Evolutionary conservation across 2,329 filamentous ascomycete genomes (phyloP).

Genomic region (Fusarium sp.): DNA sequence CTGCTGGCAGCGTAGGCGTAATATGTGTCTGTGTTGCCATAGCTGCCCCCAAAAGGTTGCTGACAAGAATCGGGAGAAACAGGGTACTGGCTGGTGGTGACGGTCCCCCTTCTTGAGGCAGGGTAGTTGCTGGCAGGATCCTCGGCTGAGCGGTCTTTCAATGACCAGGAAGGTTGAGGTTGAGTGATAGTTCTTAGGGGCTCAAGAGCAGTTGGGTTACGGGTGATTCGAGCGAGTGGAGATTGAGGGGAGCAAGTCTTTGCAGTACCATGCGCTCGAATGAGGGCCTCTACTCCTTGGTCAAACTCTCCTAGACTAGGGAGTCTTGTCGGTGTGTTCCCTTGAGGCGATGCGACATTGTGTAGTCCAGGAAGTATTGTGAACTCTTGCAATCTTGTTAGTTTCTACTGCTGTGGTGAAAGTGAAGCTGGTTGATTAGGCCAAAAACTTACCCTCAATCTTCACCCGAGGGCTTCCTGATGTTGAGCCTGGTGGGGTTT

Average conservation of each 20-base stretch:
- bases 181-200: constrained; percentile 30
- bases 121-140: constrained; percentile 19
- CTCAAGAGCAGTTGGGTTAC: constrained; percentile 43
- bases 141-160: constrained; percentile 20
- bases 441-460: constrained; percentile 48
- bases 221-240: constrained; percentile 45
- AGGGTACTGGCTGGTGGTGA: constrained; percentile 35
- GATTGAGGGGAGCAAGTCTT: constrained; percentile 49
- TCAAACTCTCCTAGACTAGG: constrained; percentile 56
- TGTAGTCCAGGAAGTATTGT: constrained; percentile 45
- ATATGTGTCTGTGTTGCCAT: constrained; percentile 41
- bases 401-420: constrained; percentile 36
- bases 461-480: constrained; percentile 54
- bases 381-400: constrained; percentile 42
- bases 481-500: constrained; percentile 48
- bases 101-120: constrained; percentile 33
- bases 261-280: constrained; percentile 49
- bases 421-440: neutral
- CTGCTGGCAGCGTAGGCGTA: constrained; percentile 43
- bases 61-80: constrained; percentile 32
- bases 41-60: constrained; percentile 32
- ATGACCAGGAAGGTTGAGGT: constrained; percentile 33
- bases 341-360: constrained; percentile 32
- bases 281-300: constrained; percentile 54
- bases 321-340: constrained; percentile 45